Base-by-base conservation (phyloP, 768 basidiomycete genomes). In the Lactarius trivialis region DNA sequence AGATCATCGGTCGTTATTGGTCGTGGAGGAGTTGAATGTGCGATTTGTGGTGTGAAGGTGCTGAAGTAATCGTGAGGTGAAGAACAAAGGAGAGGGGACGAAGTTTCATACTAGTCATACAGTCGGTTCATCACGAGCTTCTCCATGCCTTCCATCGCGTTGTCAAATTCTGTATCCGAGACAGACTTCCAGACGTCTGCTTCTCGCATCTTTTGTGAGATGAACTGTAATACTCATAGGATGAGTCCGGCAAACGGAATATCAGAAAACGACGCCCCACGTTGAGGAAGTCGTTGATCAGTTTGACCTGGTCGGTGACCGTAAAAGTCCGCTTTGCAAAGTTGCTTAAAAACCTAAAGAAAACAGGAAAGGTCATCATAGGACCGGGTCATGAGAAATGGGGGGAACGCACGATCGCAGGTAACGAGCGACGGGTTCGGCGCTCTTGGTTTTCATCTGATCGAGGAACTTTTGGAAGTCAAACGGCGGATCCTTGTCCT, bases 41-140 rank as follows among this genome's bases (percentile, higher is more conserved):
- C 82, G 2, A 96, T 79, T 68, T 88, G 88, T 0, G 96, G 96
- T 0, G 93, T 93, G 71, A 97, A 98, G 0, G 93, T 98, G 70
- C 96, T 97, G 72, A 45, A 48, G 66, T 60, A 50, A 57, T 28
- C 41, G 34, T 54, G 34, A 37, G n/a, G 2, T 56, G 32, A 24
- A 30, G 12, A 1, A 45, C 34, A 52, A 24, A 26, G 55, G 19
- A 45, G 14, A 30, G 53, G 12, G 12, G 65, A 56, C 34, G 43
- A 45, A n/a, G 26, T 54, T 5, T 24, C 84, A 89, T 71, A 98
- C 95, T 91, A 93, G 68, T 94, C 92, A 73, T 97, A 98, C 56
- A 98, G 76, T 56, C 93, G 80, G 69, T 98, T 99, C 97, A 99
- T 98, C 67, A 99, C 97, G 7, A 99, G 82, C 74, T 99, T 99